phyloP scores from a whole-genome alignment of 2,329 filamentous ascomycete genomes.

The Knoxdaviesia proteae region DNA sequence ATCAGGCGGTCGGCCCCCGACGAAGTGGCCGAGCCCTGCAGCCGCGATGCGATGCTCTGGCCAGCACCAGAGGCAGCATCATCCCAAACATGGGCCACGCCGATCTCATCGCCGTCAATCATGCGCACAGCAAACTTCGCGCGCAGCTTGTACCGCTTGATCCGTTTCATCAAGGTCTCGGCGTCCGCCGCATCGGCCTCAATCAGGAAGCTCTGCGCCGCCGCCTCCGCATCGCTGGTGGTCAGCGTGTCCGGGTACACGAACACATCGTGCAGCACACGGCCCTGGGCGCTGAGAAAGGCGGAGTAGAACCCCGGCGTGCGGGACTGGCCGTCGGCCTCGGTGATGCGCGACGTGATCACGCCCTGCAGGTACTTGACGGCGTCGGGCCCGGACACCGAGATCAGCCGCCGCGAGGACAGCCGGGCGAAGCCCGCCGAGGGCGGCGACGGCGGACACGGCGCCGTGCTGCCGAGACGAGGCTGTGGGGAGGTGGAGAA shows the following conservation, averaged over 20 bases:
- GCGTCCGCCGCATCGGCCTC: conserved; percentile 60
- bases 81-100: conserved; percentile 59
- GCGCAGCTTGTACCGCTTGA: conserved; percentile 71
- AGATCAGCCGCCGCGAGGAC: conserved; percentile 57
- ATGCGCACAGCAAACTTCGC: conserved; percentile 53
- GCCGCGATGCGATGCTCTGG: too few species aligned
- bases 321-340: conserved; percentile 14
- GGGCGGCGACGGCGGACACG: conserved; percentile 18
- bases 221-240: conserved; percentile 5
- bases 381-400: conserved; percentile 58
- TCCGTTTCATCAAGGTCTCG: conserved; percentile 41
- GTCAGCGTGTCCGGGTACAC: conserved; percentile 40
- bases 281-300: conserved; percentile 70
- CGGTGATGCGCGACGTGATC: conserved; percentile 46
- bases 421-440: conserved; percentile 32
- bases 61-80: conserved; percentile 13
- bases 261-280: conserved; percentile 77
- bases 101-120: conserved; percentile 41
- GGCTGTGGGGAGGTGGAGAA: conserved; percentile 10
- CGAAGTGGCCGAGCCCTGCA: too few species aligned
- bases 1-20: conserved; percentile 8
- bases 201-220: conserved; percentile 33
- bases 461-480: conserved; percentile 6
- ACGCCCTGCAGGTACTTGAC: conserved; percentile 75
- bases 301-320: conserved; percentile 50